phyloP scores from a whole-genome alignment of 73 alveolate genomes.

The Effrenium voratum region DNA sequence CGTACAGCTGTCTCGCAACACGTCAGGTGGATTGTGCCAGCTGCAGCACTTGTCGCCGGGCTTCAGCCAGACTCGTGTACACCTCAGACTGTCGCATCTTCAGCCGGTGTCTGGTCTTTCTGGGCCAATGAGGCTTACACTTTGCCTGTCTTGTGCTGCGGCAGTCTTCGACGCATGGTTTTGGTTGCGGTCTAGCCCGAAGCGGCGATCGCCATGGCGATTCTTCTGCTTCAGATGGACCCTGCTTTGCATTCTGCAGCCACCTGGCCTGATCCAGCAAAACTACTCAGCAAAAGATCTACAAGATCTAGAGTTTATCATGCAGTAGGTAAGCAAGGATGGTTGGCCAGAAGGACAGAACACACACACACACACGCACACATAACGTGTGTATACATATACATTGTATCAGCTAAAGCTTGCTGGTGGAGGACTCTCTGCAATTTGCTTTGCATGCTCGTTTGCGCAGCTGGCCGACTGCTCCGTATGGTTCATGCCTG shows the following conservation, averaged over 20 bases:
- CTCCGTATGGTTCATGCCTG: too few relatives aligned
- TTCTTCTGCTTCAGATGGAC: conserved; percentile 46
- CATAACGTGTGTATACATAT: too few relatives aligned
- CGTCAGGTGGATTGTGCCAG: conserved; percentile 79
- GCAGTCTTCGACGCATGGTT: conserved; percentile 23
- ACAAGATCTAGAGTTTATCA: too few relatives aligned
- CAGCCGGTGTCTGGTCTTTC: too few relatives aligned
- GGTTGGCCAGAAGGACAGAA: too few relatives aligned
- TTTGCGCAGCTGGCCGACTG: too few relatives aligned
- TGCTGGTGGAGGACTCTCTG: too few relatives aligned
- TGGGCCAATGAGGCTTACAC: conserved; percentile 34
- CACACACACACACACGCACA: too few relatives aligned
- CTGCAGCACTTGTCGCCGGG: conserved; percentile 65
- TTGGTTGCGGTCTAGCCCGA: conserved; percentile 71
- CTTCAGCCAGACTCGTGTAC: not conserved
- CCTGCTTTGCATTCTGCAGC: conserved; percentile 61
- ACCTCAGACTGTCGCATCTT: not conserved
- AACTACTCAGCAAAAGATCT: not conserved
- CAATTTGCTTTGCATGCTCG: too few relatives aligned
- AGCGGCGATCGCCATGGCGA: conserved; percentile 70
- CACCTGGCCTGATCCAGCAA: not conserved
- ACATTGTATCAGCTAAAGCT: too few relatives aligned
- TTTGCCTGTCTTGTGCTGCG: conserved; percentile 43
- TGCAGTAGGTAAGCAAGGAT: too few relatives aligned
- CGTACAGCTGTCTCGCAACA: too few relatives aligned